Base-by-base conservation (phyloP, 1,284 basidiomycete species). In the Trichosporon sp. region DNA sequence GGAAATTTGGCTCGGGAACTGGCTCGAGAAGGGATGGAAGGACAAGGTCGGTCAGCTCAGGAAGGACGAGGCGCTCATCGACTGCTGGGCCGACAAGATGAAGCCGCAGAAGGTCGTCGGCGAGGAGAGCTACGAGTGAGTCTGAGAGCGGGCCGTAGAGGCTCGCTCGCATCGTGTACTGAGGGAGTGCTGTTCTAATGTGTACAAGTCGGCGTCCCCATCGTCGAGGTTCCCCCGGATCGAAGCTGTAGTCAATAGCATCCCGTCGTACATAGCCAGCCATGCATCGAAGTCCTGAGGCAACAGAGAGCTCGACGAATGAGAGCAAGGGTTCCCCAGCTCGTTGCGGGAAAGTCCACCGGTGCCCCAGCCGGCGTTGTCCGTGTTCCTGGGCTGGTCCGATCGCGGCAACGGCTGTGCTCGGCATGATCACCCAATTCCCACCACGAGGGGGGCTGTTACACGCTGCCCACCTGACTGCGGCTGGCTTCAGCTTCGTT, bases 11-110 rank as follows among this genome's bases (percentile, higher is more conserved):
- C 65, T 70, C n/a, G 54, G 32, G n/a, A 65, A 70, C 65, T 70
- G 69, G 65, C 37, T 21, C 40, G 31, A 70, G 56, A 35, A 37
- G 40, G 69, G 69, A 0, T 70, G 65, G 65, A 70, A 70, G 43
- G 37, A 70, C n/a, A 66, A 67, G 43, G 56, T 63, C n/a, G 31
- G 16, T 5, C 12, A 63, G 59, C 32, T 63, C 31, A 10, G 59
- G 11, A 35, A 32, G 16, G 32, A 63, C 8, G 59, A 35, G 31
- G 31, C 59, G 31, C 32, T 63, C 31, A 21, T 35, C 12, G 59
- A 63, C 59, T 63, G 59, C 59, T 63, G 31, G 31, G 59, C 59
- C 14, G 59, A 63, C 31, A 35, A 32, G 59, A 63, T 63, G 59
- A 63, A 63, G 59, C 59, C 59, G 16, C 59, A 63, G 32, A 35